These are phyloP conservation scores for Penicillium steckii DNA, from an alignment of 495 filamentous ascomycete species.

Conservation along the genomic window DNA sequence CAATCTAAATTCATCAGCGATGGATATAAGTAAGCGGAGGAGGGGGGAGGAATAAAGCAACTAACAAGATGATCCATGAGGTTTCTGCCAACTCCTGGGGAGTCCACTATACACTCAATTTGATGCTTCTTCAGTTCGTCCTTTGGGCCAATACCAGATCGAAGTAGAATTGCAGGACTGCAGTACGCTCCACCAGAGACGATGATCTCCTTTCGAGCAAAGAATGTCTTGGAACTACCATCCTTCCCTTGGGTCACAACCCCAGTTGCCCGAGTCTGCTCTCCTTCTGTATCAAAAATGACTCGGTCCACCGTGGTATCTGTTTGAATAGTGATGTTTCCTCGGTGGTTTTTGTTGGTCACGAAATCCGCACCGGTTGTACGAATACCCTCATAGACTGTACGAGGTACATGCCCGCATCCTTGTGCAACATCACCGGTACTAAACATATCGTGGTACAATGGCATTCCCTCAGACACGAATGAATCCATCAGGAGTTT, in stretches of 20 bases:
- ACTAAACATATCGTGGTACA: slow-evolving; percentile 51
- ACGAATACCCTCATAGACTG: slow-evolving; percentile 48
- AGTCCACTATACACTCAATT: slow-evolving; percentile 46
- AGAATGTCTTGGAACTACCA: slow-evolving; percentile 29
- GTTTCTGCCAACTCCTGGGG: slow-evolving; percentile 56
- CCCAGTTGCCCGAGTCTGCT: slow-evolving; percentile 25
- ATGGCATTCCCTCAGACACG: slow-evolving; percentile 42
- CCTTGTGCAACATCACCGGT: slow-evolving; percentile 47
- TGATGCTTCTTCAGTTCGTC: slow-evolving; percentile 45
- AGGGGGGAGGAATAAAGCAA: neutral
- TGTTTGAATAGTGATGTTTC: slow-evolving; percentile 38
- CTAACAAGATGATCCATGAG: slow-evolving; percentile 53
- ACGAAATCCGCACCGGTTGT: slow-evolving; percentile 50
- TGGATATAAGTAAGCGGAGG: neutral
- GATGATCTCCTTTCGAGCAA: slow-evolving; percentile 48
- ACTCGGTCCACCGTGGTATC: slow-evolving; percentile 39
- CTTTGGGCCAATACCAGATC: slow-evolving; percentile 53
- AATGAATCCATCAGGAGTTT: slow-evolving; percentile 47
- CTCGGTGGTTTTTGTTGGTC: slow-evolving; percentile 31
- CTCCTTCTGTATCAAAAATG: slow-evolving; percentile 15
- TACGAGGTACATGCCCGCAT: slow-evolving; percentile 51
- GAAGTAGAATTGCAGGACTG: slow-evolving; percentile 55
- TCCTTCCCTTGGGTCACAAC: slow-evolving; percentile 21
- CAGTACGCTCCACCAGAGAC: slow-evolving; percentile 55
- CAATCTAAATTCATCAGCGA: slow-evolving; percentile 11